These are phyloP conservation scores for Rhizodiscina lignyota DNA, from an alignment of 495 filamentous ascomycete species.

Conservation along the genomic window DNA sequence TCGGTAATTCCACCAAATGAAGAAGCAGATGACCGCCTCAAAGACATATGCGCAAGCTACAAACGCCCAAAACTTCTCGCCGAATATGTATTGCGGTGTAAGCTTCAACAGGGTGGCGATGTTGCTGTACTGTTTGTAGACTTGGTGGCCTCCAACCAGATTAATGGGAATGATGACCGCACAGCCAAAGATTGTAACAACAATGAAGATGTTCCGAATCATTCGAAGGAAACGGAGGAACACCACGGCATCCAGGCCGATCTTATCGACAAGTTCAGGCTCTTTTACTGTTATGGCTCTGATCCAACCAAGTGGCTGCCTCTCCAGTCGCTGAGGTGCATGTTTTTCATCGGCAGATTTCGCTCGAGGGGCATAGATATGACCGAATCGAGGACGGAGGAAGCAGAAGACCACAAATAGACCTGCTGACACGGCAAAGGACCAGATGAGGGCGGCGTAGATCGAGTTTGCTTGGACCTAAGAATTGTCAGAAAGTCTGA, in stretches of 20 bases:
- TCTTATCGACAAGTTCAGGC: conserved; percentile 50
- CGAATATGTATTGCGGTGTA: conserved; percentile 43
- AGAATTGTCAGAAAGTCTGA: background rate
- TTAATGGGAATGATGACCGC: conserved; percentile 75
- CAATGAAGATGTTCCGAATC: conserved; percentile 78
- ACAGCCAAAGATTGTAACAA: conserved; percentile 58
- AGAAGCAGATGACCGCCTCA: conserved; percentile 56
- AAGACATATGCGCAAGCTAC: conserved; percentile 68
- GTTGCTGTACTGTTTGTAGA: conserved; percentile 5
- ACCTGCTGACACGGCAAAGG: conserved; percentile 2
- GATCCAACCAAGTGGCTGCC: conserved; percentile 77
- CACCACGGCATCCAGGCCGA: conserved; percentile 80
- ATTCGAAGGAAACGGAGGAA: conserved; percentile 81
- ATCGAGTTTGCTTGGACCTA: conserved; percentile 6
- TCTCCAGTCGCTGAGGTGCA: conserved; percentile 74
- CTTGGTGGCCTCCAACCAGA: conserved; percentile 31
- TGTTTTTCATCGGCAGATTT: conserved; percentile 87
- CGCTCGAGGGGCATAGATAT: conserved; percentile 82
- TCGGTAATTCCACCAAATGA: conserved; percentile 83
- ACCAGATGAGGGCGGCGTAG: conserved; percentile 4
- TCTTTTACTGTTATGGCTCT: conserved; percentile 66
- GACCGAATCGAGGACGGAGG: conserved; percentile 4
- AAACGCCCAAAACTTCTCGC: conserved; percentile 55
- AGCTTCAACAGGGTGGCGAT: conserved; percentile 30
- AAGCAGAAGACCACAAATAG: conserved; percentile 9